These are phyloP conservation scores for Albatrellus sp. DNA, from an alignment of 1,284 basidiomycete genomes.

Conservation along the genomic window DNA sequence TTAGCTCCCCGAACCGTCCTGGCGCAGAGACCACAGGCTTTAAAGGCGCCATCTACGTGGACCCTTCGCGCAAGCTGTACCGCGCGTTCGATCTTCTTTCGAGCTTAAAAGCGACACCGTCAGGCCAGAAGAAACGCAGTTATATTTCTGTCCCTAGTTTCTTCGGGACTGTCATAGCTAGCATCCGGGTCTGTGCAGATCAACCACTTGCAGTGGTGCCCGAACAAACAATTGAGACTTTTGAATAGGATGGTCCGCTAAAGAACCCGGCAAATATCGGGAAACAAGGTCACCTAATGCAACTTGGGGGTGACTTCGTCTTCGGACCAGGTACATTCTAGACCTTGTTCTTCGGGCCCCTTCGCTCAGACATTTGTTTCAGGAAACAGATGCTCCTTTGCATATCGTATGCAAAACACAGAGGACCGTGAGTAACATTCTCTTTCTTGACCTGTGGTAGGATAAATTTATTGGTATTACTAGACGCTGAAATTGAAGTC, in stretches of 20 bases:
- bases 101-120: conserved; percentile 29
- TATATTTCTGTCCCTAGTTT: conserved; percentile 28
- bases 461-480: not conserved
- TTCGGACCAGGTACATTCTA: conserved; percentile 35
- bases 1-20: not conserved
- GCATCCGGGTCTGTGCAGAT: conserved; percentile 31
- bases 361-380: not conserved
- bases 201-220: not conserved
- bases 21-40: conserved; percentile 34
- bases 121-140: conserved; percentile 30
- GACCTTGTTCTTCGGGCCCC: too few relatives aligned
- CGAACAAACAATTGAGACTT: not conserved
- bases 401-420: conserved; percentile 45
- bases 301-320: conserved; percentile 52
- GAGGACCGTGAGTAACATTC: conserved; percentile 42
- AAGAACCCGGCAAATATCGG: conserved; percentile 34
- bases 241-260: conserved; percentile 28
- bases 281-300: conserved; percentile 45
- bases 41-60: conserved; percentile 39
- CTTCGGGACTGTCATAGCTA: conserved; percentile 23
- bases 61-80: conserved; percentile 43
- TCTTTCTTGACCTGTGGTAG: not conserved
- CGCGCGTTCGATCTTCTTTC: conserved; percentile 38
- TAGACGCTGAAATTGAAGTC: conserved; percentile 32
- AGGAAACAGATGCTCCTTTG: conserved; percentile 30